Conservation (phyloP, 768 basidiomycete genomes). For the Mycena metata region DNA sequence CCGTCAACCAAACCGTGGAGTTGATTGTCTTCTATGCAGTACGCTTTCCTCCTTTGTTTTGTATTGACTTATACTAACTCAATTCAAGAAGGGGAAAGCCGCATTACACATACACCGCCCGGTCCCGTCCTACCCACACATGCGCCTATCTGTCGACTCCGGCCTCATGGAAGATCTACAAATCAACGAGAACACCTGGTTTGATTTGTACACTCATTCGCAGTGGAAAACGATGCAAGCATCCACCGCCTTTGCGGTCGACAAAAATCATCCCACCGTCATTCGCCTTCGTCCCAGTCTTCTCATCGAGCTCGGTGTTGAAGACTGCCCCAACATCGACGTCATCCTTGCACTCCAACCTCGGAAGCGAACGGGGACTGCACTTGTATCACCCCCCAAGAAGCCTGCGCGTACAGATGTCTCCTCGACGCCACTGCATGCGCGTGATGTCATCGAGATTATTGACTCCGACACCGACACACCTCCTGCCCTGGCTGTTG, state of each 20-base stretch:
- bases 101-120: not conserved
- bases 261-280: not conserved
- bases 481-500: too few relatives aligned
- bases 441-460: not conserved
- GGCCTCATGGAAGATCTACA: not conserved
- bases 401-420: not conserved
- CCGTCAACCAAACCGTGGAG: not conserved
- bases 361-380: not conserved
- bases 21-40: not conserved
- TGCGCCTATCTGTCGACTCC: not conserved
- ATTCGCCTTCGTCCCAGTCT: slow-evolving; percentile 16
- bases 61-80: not conserved
- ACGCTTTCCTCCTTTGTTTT: not conserved
- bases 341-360: not conserved
- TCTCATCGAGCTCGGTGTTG: not conserved
- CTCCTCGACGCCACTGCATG: not conserved
- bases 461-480: too few relatives aligned
- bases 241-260: not conserved
- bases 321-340: not conserved
- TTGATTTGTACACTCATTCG: not conserved
- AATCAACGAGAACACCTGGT: not conserved
- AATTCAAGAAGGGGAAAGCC: not conserved
- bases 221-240: slow-evolving; percentile 20
- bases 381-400: not conserved
- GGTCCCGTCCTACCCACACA: not conserved